Conservation (phyloP, 768 basidiomycete genomes). For the Suillus subalutaceus region DNA sequence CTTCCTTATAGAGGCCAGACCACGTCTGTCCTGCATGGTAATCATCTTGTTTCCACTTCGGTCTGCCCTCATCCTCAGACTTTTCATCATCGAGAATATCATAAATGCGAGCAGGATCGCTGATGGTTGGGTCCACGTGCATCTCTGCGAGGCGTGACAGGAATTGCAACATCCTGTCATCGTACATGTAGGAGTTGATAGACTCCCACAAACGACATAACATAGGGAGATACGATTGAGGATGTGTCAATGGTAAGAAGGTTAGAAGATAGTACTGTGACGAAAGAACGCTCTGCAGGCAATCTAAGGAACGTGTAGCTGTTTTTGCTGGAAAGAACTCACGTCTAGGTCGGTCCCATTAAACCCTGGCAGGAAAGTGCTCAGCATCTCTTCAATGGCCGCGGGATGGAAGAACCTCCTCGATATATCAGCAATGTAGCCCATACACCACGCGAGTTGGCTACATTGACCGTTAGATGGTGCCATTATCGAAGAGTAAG, state of each 20-base stretch:
- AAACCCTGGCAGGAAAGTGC: constrained; percentile 78
- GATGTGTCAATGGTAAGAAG: constrained; percentile 84
- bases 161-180: constrained; percentile 88
- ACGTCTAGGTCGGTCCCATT: constrained; percentile 78
- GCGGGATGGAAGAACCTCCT: constrained; percentile 90
- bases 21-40: constrained; percentile 46
- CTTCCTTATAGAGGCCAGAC: constrained; percentile 52
- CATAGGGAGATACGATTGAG: constrained; percentile 81
- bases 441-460: constrained; percentile 79
- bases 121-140: constrained; percentile 72
- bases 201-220: constrained; percentile 88
- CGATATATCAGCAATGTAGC: constrained; percentile 64
- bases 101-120: constrained; percentile 69
- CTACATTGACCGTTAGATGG: constrained; percentile 34
- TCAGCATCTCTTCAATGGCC: constrained; percentile 84
- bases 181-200: constrained; percentile 86
- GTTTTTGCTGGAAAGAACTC: constrained; percentile 30
- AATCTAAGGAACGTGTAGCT: constrained; percentile 46
- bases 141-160: constrained; percentile 75
- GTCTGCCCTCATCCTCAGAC: constrained; percentile 64
- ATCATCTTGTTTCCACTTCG: constrained; percentile 52
- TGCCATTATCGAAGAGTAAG: constrained; percentile 1
- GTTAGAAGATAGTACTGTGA: constrained; percentile 86
- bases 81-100: constrained; percentile 65
- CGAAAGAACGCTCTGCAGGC: constrained; percentile 75